Percentiles rank a stretch among this genome's conserved stretches.
phyloP scores from a whole-genome alignment of 1,284 basidiomycete genomes.

The Ganoderma resinaceum region DNA sequence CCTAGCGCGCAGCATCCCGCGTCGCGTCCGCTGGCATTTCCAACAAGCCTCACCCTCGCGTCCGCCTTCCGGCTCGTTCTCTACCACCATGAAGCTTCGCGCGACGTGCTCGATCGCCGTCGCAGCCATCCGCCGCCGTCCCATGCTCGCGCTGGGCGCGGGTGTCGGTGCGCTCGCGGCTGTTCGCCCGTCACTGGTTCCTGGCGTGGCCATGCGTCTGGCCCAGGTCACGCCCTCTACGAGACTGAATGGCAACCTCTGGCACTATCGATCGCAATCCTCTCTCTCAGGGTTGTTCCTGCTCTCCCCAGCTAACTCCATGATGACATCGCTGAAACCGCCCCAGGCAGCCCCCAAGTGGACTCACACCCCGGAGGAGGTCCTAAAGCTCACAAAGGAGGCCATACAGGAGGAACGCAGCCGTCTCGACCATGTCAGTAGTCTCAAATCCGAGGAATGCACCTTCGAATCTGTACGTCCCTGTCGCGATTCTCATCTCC shows the following conservation, averaged over 20 bases:
- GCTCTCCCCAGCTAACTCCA: slow-evolving; percentile 27
- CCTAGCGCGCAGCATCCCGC: slow-evolving; percentile 8
- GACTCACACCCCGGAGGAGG: slow-evolving; percentile 71
- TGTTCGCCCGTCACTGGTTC: slow-evolving; percentile 25
- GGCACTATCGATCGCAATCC: slow-evolving; percentile 32
- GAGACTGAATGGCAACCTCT: slow-evolving; percentile 19
- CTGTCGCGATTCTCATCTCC: not conserved
- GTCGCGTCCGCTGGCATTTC: slow-evolving; percentile 4
- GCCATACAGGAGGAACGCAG: slow-evolving; percentile 63
- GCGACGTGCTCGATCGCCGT: slow-evolving; percentile 31
- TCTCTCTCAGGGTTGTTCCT: slow-evolving; percentile 34
- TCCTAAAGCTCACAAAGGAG: slow-evolving; percentile 64
- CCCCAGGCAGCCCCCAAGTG: slow-evolving; percentile 75
- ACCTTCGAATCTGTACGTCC: slow-evolving; percentile 37
- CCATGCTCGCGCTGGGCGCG: slow-evolving; percentile 27
- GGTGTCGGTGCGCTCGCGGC: slow-evolving; percentile 34
- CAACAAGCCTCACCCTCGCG: not conserved
- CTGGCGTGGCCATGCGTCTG: slow-evolving; percentile 29
- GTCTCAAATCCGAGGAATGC: slow-evolving; percentile 51
- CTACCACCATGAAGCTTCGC: slow-evolving; percentile 26
- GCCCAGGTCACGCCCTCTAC: slow-evolving; percentile 35
- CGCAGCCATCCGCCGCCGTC: slow-evolving; percentile 23
- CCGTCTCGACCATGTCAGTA: slow-evolving; percentile 66
- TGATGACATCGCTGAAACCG: slow-evolving; percentile 59
- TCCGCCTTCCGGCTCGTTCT: slow-evolving; percentile 15